Percentiles rank a stretch among this genome's conserved stretches.
phyloP scores from a whole-genome alignment of 1,284 basidiomycete species.

The Fereydounia khargensis region DNA sequence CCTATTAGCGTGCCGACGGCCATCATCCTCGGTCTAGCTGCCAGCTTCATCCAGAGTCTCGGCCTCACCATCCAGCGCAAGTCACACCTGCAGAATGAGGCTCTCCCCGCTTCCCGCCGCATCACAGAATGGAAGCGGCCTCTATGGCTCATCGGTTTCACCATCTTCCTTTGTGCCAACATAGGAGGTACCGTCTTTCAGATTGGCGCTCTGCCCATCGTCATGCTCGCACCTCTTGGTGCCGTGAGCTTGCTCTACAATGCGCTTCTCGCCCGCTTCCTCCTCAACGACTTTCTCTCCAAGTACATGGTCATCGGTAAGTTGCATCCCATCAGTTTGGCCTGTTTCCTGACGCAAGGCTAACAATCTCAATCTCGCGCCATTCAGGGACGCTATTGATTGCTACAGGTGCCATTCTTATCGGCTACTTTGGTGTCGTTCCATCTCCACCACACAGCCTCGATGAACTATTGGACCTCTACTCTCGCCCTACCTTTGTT shows the following conservation, averaged over 20 bases:
- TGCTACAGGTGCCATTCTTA: constrained; percentile 81
- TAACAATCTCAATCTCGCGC: neutral
- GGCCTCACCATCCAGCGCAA: constrained; percentile 89
- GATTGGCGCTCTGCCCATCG: constrained; percentile 73
- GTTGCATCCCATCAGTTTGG: neutral
- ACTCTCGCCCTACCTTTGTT: constrained; percentile 75
- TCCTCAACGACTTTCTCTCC: constrained; percentile 83
- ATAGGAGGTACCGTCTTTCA: constrained; percentile 89
- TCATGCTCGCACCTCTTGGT: constrained; percentile 68
- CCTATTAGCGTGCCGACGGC: constrained; percentile 39
- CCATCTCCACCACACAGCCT: constrained; percentile 85
- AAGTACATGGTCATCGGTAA: constrained; percentile 72
- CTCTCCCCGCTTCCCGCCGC: constrained; percentile 63
- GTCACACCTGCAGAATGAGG: constrained; percentile 83
- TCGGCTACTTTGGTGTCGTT: constrained; percentile 88
- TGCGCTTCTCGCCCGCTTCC: constrained; percentile 80
- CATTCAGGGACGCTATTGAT: constrained; percentile 73
- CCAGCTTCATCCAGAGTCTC: constrained; percentile 84
- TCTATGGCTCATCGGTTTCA: constrained; percentile 65
- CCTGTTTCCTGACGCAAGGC: neutral
- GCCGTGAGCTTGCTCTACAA: constrained; percentile 92
- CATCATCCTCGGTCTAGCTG: constrained; percentile 70
- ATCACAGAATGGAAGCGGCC: constrained; percentile 47
- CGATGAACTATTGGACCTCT: constrained; percentile 78
- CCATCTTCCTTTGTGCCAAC: constrained; percentile 69